A percentile compares a stretch with the other conserved stretches of the same genome.
Evolutionary conservation across 768 basidiomycete species (phyloP).

Genomic region (Rhodotorula taiwanensis): DNA sequence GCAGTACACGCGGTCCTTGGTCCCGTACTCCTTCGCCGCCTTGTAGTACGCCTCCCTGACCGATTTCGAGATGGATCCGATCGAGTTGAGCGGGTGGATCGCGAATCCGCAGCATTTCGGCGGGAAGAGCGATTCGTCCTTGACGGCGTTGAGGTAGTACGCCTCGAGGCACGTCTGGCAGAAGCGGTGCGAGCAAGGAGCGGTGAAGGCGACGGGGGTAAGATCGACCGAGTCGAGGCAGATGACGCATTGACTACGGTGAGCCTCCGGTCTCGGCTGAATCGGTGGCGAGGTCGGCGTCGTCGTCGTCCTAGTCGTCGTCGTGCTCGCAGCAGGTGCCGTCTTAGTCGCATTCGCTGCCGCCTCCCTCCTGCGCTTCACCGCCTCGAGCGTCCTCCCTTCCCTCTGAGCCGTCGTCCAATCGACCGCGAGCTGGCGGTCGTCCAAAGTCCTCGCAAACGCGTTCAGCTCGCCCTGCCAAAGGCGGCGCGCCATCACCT

Average conservation of each 20-base stretch:
- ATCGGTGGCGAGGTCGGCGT: too few species aligned
- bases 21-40: not conserved
- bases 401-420: not conserved
- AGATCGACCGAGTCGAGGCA: not conserved
- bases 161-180: not conserved
- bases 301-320: too few species aligned
- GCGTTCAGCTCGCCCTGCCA: not conserved
- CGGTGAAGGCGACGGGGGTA: conserved; percentile 3
- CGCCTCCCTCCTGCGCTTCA: not conserved
- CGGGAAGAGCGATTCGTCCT: conserved; percentile 1
- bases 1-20: conserved; percentile 3
- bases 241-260: not conserved
- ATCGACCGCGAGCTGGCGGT: not conserved
- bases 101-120: not conserved
- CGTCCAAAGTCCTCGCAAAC: not conserved
- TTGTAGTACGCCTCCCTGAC: not conserved
- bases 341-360: too few species aligned
- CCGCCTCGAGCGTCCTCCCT: not conserved
- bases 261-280: too few species aligned
- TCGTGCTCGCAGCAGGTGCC: not conserved
- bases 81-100: not conserved
- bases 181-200: not conserved
- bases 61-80: too few species aligned
- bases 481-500: not conserved
- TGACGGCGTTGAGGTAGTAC: not conserved